Percentiles rank a stretch among this genome's conserved stretches.
Evolutionary conservation across 1,284 basidiomycete genomes (phyloP).

Genomic region (Athelia psychrophila): DNA sequence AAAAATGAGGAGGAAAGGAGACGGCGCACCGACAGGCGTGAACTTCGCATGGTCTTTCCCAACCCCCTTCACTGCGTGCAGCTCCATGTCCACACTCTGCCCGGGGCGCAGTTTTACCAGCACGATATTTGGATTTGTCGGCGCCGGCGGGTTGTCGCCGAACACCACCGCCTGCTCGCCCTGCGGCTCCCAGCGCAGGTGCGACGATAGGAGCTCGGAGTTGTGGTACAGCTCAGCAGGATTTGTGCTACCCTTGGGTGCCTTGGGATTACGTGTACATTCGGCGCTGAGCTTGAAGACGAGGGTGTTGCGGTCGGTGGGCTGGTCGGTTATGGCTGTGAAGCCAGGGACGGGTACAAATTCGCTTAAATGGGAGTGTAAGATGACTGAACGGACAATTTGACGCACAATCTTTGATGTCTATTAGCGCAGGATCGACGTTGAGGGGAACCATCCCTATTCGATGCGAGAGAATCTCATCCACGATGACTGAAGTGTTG

Average conservation of each 20-base stretch:
- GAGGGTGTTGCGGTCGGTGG: constrained; percentile 90
- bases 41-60: constrained; percentile 98
- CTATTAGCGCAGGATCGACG: constrained; percentile 74
- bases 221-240: constrained; percentile 69
- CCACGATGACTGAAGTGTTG: constrained; percentile 93
- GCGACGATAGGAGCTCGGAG: constrained; percentile 74
- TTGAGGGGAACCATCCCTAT: constrained; percentile 89
- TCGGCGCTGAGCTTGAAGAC: constrained; percentile 80
- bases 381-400: neutral
- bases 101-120: constrained; percentile 94
- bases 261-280: constrained; percentile 64
- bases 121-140: constrained; percentile 85
- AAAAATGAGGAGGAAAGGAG: constrained; percentile 1
- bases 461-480: constrained; percentile 92
- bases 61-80: constrained; percentile 94
- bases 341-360: no score
- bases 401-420: constrained; percentile 39
- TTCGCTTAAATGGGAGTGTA: neutral
- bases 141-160: constrained; percentile 51
- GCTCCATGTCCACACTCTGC: constrained; percentile 79
- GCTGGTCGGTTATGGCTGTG: constrained; percentile 43
- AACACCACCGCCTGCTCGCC: constrained; percentile 78
- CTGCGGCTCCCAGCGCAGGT: constrained; percentile 81
- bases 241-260: constrained; percentile 50
- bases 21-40: constrained; percentile 84